Evolutionary conservation across 73 alveolate genomes (phyloP).

Genomic region (Effrenium voratum): DNA sequence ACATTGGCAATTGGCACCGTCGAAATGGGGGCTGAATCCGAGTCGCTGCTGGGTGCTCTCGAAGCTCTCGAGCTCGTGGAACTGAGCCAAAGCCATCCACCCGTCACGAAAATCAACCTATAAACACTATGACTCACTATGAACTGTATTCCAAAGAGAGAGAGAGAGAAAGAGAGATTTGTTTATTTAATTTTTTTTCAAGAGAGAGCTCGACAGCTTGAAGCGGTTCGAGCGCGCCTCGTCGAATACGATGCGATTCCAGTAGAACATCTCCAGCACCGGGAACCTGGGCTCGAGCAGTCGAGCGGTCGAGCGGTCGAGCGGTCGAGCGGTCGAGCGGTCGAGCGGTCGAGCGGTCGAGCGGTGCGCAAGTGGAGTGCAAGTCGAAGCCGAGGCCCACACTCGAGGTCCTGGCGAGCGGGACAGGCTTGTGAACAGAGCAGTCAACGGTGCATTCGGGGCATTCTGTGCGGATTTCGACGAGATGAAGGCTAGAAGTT

Average conservation of each 20-base stretch:
- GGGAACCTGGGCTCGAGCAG: conserved; percentile 23
- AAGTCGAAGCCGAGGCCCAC: not conserved
- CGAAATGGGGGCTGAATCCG: not conserved
- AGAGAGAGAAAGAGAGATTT: no score
- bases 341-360: not conserved
- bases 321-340: not conserved
- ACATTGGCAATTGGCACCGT: not conserved
- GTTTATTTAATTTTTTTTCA: no score
- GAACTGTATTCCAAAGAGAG: no score
- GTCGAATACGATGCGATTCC: conserved; percentile 84
- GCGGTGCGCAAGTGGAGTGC: not conserved
- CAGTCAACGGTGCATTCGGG: no score
- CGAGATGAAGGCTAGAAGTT: no score
- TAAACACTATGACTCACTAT: no score
- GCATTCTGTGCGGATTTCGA: no score
- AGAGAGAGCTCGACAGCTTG: no score
- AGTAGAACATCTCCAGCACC: conserved; percentile 77
- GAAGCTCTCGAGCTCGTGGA: conserved; percentile 91
- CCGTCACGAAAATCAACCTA: no score
- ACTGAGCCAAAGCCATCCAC: conserved; percentile 4
- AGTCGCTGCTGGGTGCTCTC: conserved; percentile 92
- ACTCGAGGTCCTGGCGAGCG: conserved; percentile 15
- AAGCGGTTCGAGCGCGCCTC: conserved; percentile 6
- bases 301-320: not conserved
- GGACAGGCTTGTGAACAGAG: no score